A percentile compares a stretch with the other conserved stretches of the same genome.
phyloP scores from a whole-genome alignment of 2,329 filamentous ascomycete genomes.

The Penicillium fuscoglaucum region DNA sequence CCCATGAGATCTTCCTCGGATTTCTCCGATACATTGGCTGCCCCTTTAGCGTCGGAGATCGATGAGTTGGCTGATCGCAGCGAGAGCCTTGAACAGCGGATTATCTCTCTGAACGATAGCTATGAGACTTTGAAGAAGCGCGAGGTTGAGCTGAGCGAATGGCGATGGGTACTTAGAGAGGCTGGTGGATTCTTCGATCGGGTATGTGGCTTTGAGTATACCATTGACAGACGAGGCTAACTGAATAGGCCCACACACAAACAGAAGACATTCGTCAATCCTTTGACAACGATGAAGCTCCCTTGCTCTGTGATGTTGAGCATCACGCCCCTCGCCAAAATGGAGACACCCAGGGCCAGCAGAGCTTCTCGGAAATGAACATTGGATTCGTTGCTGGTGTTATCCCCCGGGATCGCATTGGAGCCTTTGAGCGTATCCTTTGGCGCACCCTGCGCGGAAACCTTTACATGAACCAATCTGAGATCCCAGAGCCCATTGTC shows the following conservation, averaged over 20 bases:
- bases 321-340: conserved; percentile 67
- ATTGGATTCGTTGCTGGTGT: conserved; percentile 98
- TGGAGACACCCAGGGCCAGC: conserved; percentile 65
- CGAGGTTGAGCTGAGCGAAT: conserved; percentile 94
- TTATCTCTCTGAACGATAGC: conserved; percentile 91
- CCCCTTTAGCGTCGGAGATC: conserved; percentile 90
- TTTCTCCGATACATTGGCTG: conserved; percentile 80
- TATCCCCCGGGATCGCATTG: conserved; percentile 88
- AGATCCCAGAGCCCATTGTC: conserved; percentile 90
- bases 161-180: conserved; percentile 96
- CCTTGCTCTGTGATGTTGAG: conserved; percentile 88
- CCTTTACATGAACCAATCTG: conserved; percentile 99
- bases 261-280: conserved; percentile 95
- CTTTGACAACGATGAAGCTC: conserved; percentile 83
- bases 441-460: conserved; percentile 98
- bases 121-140: conserved; percentile 98
- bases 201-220: conserved; percentile 31
- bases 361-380: conserved; percentile 95
- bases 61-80: conserved; percentile 92
- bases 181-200: conserved; percentile 97
- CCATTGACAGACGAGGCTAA: background rate
- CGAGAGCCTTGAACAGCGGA: conserved; percentile 86
- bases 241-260: conserved; percentile 73
- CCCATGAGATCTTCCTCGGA: conserved; percentile 86
- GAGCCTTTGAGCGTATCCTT: conserved; percentile 92